These are phyloP conservation scores for Sporothrix brasiliensis DNA, from an alignment of 2,329 filamentous ascomycete species.

Conservation along the genomic window DNA sequence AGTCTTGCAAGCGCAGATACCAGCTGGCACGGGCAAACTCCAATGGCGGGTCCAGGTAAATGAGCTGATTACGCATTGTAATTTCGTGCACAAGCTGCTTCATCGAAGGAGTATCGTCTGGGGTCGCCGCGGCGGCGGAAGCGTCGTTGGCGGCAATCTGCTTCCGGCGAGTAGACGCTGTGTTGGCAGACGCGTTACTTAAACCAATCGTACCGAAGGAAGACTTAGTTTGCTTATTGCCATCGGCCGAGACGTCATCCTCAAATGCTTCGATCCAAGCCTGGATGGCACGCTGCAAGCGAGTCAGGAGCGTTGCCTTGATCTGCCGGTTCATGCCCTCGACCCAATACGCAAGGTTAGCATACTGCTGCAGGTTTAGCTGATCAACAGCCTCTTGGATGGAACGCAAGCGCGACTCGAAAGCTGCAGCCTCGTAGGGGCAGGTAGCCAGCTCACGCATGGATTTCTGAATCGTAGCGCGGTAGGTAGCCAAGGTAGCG, in stretches of 20 bases:
- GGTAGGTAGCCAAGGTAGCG: slow-evolving; percentile 73
- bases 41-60: slow-evolving; percentile 91
- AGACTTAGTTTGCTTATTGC: slow-evolving; percentile 40
- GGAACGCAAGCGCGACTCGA: slow-evolving; percentile 76
- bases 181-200: slow-evolving; percentile 3
- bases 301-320: slow-evolving; percentile 75
- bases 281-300: slow-evolving; percentile 80
- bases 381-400: slow-evolving; percentile 95
- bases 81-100: slow-evolving; percentile 83
- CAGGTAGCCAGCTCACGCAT: slow-evolving; percentile 82
- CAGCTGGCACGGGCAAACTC: slow-evolving; percentile 91
- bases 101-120: slow-evolving; percentile 63
- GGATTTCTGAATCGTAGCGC: slow-evolving; percentile 79
- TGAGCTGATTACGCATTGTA: slow-evolving; percentile 96
- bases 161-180: slow-evolving; percentile 51
- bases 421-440: slow-evolving; percentile 76
- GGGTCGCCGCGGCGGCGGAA: slow-evolving; percentile 42
- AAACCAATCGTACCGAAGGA: slow-evolving; percentile 30
- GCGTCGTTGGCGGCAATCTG: slow-evolving; percentile 42
- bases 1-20: slow-evolving; percentile 89
- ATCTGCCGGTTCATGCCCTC: slow-evolving; percentile 82
- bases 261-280: slow-evolving; percentile 88
- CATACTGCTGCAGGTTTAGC: slow-evolving; percentile 92
- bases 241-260: slow-evolving; percentile 52
- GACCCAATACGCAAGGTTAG: slow-evolving; percentile 91